Base-by-base conservation (phyloP, 2,329 filamentous ascomycete genomes). In the Cladosporium sp. region DNA sequence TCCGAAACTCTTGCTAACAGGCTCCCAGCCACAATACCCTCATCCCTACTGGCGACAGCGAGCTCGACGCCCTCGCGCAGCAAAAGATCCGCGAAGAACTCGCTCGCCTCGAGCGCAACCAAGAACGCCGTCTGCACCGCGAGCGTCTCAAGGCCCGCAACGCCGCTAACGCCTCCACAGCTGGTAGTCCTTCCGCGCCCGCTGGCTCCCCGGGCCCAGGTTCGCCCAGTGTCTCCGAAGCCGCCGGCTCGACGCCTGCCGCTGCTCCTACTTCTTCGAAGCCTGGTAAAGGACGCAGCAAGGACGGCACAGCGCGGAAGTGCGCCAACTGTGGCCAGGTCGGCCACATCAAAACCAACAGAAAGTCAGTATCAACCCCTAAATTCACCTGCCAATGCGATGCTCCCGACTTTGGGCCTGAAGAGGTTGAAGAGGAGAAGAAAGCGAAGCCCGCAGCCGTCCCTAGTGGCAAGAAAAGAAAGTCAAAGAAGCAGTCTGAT, bases 291-390 rank as follows among this genome's bases (percentile, higher is more conserved):
- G 68, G 68, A 32, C 61, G 65, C 16, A 64, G 85, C 56, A 95
- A 89, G 53, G 86, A 86, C 33, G 77, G 75, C 42, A 85, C 82
- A 9, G 77, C 79, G 52, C 81, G 95, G 63, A 97, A 97, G 75
- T 98, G 93, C 73, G 93, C 93, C 60, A 97, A 96, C 71, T 98
- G 93, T 73, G 93, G 93, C 46, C 87, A 93, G 70, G 87, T 95
- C 51, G 93, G 93, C 32, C 93, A 98, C 67, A 98, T 98, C 77
- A 96, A 96, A 73, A 97, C 92, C 44, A 97, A 97, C 77, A 95
- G 96, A 76, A 97, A 96, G 89, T 93, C 81, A 73, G 78, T 71
- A 61, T 59, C 58, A 44, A 32, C 14, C 28, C 45, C 59, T 10
- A 41, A 53, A 35, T 67, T 59, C 31, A 50, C 61, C 59, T 63